Base-by-base conservation (phyloP, 495 filamentous ascomycete genomes). In the Hypoxylon perforatum region DNA sequence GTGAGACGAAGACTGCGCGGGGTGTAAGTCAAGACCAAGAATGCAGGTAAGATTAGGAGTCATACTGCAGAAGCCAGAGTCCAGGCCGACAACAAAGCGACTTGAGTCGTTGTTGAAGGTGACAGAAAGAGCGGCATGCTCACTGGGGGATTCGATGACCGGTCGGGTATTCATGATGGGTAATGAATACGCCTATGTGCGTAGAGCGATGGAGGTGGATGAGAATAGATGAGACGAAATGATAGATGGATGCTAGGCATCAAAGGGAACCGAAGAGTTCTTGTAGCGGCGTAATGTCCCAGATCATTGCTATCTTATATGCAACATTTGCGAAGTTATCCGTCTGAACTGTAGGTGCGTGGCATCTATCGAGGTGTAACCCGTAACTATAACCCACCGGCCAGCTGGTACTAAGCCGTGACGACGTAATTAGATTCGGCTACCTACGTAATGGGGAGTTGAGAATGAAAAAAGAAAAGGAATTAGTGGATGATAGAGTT, bases 11-110 rank as follows among this genome's bases (percentile, higher is more conserved):
- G 53, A 95, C 92, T 94, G 57, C 21, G 14, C n/a, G 51, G 15
- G 14, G 42, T 39, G 49, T 71, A 49, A 68, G 61, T 57, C 52
- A 42, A 48, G 59, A 62, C 38, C 47, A 59, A 46, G 30, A 51
- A 44, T 25, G 9, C 21, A 58, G n/a, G 52, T 15, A 11, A 53
- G 49, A 51, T 57, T 42, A 50, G 44, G 38, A n/a, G 49, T 73
- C 89, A 69, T 85, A 96, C 93, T 90, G 75, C 90, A 90, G 73
- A 96, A 95, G 2, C 95, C 95, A 14, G 86, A 88, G 63, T 97
- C 91, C 35, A 97, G 79, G 3, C 92, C 95, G 5, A 97, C 92
- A 41, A 93, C 87, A 80, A 99, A 99, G 73, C 90, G 93, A 58
- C 86, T 92, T 72, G 85, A 88, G 72, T 97, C 91, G 71, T 89